Base-by-base conservation (phyloP, 2,329 filamentous ascomycete genomes). In the Nannizziopsis barbatae region DNA sequence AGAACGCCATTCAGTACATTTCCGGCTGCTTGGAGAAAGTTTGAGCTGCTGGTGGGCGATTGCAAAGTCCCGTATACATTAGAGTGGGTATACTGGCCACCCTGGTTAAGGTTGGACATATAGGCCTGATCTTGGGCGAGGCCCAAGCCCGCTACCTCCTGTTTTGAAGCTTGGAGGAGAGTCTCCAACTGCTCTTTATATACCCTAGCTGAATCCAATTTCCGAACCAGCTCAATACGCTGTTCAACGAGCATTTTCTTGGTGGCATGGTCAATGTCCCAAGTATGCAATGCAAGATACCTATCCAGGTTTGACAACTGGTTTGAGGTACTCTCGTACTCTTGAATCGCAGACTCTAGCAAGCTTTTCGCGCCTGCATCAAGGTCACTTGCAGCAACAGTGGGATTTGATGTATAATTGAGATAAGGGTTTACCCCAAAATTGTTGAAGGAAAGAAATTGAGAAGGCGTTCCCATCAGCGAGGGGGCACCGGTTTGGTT, bases 231-330 rank as follows among this genome's bases (percentile, higher is more conserved):
- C 14, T 58, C 57, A 50, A 58, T 62, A 11, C 66, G 60, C 38
- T 66, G 63, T 15, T 65, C 60, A 40, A 68, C 63, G 17, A 67
- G 52, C 7, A 57, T 48, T 18, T 60, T 58, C 44, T 66, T 66
- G 12, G 59, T 59, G 7, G 54, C 52, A n/a, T 58, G 56, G 22
- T 62, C 62, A 38, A 68, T 57, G 45, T 67, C 60, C 56, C 63
- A 66, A 14, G 59, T 58, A 52, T 67, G 61, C 37, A 69, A 51
- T 5, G 66, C 66, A 53, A 66, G 62, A 41, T 68, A 62, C 45
- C 63, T 62, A 39, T 69, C 65, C 18, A 69, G 54, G 33, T 58
- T 61, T 5, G 59, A 57, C 11, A 69, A 60, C 42, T 68, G 57
- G 5, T 56, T 52, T 11, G 61, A 61, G 15, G 67, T 53, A 17